Conservation (phyloP, 768 basidiomycete genomes). For the Mycena capillaripes region DNA sequence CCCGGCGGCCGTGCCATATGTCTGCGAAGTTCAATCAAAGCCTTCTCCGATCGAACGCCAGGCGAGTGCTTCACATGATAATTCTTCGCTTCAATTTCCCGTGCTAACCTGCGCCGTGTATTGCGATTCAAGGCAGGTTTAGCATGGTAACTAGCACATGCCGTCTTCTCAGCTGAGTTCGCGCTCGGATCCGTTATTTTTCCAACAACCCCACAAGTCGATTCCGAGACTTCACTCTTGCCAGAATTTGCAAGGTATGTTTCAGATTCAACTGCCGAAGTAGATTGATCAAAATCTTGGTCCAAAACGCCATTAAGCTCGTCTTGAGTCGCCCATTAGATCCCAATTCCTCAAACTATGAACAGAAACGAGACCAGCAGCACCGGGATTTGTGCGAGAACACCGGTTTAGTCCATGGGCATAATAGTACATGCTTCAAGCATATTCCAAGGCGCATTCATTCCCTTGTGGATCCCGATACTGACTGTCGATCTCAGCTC, state of each 20-base stretch:
- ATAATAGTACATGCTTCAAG: too few relatives aligned
- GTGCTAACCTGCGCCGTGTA: slow-evolving; percentile 1
- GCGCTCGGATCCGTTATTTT: background rate
- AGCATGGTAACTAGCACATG: background rate
- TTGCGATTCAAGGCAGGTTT: slow-evolving; percentile 21
- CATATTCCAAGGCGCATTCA: slow-evolving; percentile 19
- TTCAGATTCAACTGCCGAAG: background rate
- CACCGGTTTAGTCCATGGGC: too few relatives aligned
- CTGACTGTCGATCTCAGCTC: slow-evolving; percentile 30
- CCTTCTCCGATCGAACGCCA: background rate
- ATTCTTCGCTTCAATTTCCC: slow-evolving; percentile 17
- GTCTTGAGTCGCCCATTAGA: too few relatives aligned
- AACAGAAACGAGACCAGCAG: too few relatives aligned
- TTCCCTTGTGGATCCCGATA: slow-evolving; percentile 12
- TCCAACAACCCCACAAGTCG: background rate
- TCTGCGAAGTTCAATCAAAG: slow-evolving; percentile 27
- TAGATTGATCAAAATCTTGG: too few relatives aligned
- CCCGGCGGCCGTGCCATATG: slow-evolving; percentile 9
- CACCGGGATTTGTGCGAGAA: too few relatives aligned
- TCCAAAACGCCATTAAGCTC: background rate
- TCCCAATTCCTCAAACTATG: too few relatives aligned
- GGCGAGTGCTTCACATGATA: background rate
- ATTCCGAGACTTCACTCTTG: background rate
- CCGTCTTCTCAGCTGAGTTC: background rate
- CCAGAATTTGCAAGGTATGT: background rate